A percentile compares a stretch with the other conserved stretches of the same genome.
Evolutionary conservation across 2,329 filamentous ascomycete genomes (phyloP).

Genomic region (Chrysoporthe cubensis): DNA sequence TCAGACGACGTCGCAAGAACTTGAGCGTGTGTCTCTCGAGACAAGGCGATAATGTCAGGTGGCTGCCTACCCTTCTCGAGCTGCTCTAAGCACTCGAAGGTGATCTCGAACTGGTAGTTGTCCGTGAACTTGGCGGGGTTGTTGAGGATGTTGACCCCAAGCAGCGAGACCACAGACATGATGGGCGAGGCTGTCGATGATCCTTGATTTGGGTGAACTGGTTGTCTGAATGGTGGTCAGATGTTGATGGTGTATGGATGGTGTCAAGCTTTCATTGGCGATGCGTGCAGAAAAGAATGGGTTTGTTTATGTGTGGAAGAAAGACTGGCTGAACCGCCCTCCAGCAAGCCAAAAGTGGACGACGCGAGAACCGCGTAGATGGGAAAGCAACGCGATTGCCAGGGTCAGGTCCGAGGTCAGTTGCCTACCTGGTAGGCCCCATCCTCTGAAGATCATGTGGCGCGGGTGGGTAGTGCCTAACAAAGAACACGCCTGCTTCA

Average conservation of each 20-base stretch:
- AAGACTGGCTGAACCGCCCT: background rate
- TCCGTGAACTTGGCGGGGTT: conserved; percentile 94
- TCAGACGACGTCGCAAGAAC: conserved; percentile 9
- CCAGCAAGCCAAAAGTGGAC: conserved; percentile 15
- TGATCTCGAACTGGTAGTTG: conserved; percentile 97
- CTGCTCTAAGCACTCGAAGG: conserved; percentile 94
- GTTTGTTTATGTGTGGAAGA: conserved; percentile 2
- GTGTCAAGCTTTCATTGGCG: background rate
- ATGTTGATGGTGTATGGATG: conserved; percentile 21
- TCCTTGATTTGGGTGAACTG: conserved; percentile 18
- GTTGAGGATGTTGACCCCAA: conserved; percentile 95
- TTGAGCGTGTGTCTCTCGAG: background rate
- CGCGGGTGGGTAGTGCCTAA: background rate
- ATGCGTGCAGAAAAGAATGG: background rate
- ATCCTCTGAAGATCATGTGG: background rate
- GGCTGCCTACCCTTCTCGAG: conserved; percentile 78
- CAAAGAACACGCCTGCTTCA: background rate
- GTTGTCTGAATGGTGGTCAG: conserved; percentile 1
- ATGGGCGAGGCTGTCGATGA: conserved; percentile 38
- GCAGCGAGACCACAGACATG: conserved; percentile 95
- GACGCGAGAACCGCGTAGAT: conserved; percentile 20
- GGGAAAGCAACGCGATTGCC: conserved; percentile 10
- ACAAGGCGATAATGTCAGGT: background rate
- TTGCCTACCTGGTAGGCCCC: background rate
- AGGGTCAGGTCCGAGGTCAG: conserved; percentile 1